phyloP scores from a whole-genome alignment of 75 land plant genomes.

The Adiantum capillusveneris region DNA sequence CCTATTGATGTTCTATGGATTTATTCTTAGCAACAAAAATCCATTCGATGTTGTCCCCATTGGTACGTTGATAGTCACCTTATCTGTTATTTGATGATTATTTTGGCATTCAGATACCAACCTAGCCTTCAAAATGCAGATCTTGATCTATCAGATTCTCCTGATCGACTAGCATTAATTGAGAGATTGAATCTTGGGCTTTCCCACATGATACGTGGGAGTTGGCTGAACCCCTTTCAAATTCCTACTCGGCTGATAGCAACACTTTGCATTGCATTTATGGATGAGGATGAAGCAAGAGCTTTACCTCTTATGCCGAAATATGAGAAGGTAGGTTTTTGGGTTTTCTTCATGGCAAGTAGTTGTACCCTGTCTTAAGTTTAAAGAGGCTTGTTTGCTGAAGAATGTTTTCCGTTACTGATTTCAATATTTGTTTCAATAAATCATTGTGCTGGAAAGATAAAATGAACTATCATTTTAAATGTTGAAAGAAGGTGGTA shows the following conservation, averaged over 20 bases:
- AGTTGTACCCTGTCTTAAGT: too few relatives aligned
- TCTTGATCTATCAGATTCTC: slow-evolving; percentile 30
- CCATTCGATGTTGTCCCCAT: slow-evolving; percentile 64
- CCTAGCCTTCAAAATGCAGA: slow-evolving; percentile 29
- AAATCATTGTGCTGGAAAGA: too few relatives aligned
- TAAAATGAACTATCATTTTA: too few relatives aligned
- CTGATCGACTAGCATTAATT: not conserved
- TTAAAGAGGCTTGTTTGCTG: too few relatives aligned
- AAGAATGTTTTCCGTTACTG: too few relatives aligned
- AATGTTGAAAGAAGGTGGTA: too few relatives aligned
- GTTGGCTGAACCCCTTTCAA: slow-evolving; percentile 47
- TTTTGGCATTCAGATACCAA: not conserved
- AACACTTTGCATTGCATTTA: slow-evolving; percentile 35
- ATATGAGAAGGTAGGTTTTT: slow-evolving; percentile 19
- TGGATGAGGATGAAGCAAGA: slow-evolving; percentile 19
- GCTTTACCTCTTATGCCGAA: not conserved
- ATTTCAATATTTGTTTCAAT: too few relatives aligned
- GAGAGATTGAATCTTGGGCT: slow-evolving; percentile 7
- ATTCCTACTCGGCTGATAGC: slow-evolving; percentile 48
- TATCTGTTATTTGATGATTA: not conserved
- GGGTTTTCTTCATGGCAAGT: too few relatives aligned
- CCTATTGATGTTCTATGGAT: slow-evolving; percentile 73
- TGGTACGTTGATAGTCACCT: slow-evolving; percentile 19
- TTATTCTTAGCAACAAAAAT: slow-evolving; percentile 59
- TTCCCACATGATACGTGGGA: slow-evolving; percentile 66